Evolutionary conservation across 2,329 filamentous ascomycete genomes (phyloP), one percentile per base, ranked within the genome.

Genomic region (Dactylella cylindrospora): DNA sequence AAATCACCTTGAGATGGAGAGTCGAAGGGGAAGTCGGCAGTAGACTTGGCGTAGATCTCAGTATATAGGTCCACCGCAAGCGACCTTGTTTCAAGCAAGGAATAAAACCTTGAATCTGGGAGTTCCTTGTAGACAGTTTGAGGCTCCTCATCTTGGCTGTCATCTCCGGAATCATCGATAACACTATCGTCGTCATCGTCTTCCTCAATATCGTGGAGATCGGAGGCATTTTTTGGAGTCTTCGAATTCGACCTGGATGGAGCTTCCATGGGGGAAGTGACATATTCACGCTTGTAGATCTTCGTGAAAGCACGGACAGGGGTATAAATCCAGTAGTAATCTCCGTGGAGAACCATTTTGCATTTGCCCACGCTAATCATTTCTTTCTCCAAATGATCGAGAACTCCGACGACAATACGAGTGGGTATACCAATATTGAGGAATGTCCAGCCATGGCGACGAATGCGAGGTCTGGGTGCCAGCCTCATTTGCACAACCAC

Each of bases 251-350:
- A 54, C 31, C 57, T 28, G 15, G 57, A 62, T 9, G 57, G 57
- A n/a, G 8, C 43, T 15, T 28, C 23, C 2, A 17, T 26, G 9
- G 55, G 55, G 29, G 55, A 61, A 5, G 49, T 43, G 31, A 57
- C 32, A 20, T 17, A 57, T 35, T 64, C 51, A 3, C 59, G 52
- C 35, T 64, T 57, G 33, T 64, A 64, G 33, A 64, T 47, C 36
- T 64, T 64, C 26, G 59, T 64, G 31, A 64, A 64, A 2, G 59
- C 59, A 31, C 59, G 44, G 2, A 64, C 59, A 2, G 59, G 59
- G 9, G 59, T 64, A 22, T 64, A 64, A 8, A 64, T 64, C 59
- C 59, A 64, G 19, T 55, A 57, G 36, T 64, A 57, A 40, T 55
- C 59, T 6, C 59, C 59, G 22, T 64, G 59, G 5, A 57, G 28